Conservation (phyloP, 2,329 filamentous ascomycete genomes). For the Teratosphaeria epicoccoides region DNA sequence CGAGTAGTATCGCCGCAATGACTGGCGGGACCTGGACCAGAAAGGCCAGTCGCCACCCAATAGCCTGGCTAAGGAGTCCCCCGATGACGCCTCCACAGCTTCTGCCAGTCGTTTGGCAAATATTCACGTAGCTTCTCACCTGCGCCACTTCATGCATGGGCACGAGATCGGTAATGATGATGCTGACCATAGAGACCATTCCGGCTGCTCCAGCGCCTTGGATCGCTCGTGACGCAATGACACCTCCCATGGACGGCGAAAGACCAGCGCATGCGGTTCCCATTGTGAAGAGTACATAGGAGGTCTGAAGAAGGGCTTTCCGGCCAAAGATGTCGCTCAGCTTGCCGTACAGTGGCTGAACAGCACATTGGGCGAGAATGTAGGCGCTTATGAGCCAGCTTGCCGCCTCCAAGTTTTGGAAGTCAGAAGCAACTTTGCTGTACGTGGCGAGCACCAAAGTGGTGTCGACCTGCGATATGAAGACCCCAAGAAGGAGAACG, state of each 20-base stretch:
- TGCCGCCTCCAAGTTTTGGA: constrained; percentile 62
- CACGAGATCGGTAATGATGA: constrained; percentile 61
- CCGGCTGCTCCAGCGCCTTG: constrained; percentile 59
- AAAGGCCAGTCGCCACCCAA: constrained; percentile 73
- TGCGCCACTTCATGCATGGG: constrained; percentile 57
- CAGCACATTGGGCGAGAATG: constrained; percentile 63
- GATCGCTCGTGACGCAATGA: constrained; percentile 55
- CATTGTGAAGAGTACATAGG: constrained; percentile 53
- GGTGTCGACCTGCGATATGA: constrained; percentile 63
- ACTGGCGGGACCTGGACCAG: constrained; percentile 60
- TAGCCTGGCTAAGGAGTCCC: constrained; percentile 60
- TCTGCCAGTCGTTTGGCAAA: constrained; percentile 59
- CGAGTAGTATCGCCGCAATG: constrained; percentile 52
- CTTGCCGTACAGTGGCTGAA: constrained; percentile 65
- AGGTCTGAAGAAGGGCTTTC: constrained; percentile 54
- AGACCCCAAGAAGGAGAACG: constrained; percentile 44
- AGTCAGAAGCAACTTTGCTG: constrained; percentile 63
- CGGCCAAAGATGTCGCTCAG: constrained; percentile 61
- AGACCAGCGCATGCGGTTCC: constrained; percentile 57
- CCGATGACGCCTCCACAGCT: constrained; percentile 59
- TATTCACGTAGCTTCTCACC: constrained; percentile 65
- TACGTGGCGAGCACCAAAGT: constrained; percentile 66
- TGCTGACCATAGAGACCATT: constrained; percentile 59
- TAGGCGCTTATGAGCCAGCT: constrained; percentile 66
- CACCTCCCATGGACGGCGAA: constrained; percentile 51